Evolutionary conservation across 2,329 filamentous ascomycete species (phyloP).

Genomic region (Emmonsia crescens): DNA sequence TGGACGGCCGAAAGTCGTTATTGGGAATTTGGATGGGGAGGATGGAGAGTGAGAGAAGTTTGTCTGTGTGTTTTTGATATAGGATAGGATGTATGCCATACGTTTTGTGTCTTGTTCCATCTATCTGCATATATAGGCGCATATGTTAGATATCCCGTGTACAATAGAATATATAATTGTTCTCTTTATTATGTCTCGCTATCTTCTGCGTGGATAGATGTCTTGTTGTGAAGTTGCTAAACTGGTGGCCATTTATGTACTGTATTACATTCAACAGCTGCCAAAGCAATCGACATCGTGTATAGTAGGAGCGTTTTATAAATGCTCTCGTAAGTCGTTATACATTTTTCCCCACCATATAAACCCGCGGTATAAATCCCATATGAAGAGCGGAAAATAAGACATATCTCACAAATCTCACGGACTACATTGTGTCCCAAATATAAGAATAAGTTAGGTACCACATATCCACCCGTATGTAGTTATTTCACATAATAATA

Average conservation of each 20-base stretch:
- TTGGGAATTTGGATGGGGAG: slow-evolving; percentile 31
- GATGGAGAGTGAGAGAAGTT: slow-evolving; percentile 12
- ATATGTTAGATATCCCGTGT: neutral
- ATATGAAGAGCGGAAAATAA: too few species aligned
- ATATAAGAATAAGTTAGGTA: neutral
- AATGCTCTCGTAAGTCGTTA: too few species aligned
- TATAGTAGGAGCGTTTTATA: neutral
- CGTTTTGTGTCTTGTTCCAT: neutral
- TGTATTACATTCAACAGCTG: neutral
- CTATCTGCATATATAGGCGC: neutral
- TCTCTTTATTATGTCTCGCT: neutral
- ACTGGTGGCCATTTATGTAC: neutral
- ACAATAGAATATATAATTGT: slow-evolving; percentile 7
- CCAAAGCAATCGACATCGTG: neutral
- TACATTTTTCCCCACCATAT: neutral
- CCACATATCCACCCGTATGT: neutral
- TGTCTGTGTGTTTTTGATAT: neutral
- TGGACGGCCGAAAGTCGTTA: slow-evolving; percentile 28
- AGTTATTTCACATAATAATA: neutral
- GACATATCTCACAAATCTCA: neutral
- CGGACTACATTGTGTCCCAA: neutral
- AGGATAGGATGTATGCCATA: neutral
- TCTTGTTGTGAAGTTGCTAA: too few species aligned
- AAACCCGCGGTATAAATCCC: neutral
- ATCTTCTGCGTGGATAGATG: neutral